These are phyloP conservation scores for Penicillium sp. DNA, from an alignment of 2,329 filamentous ascomycete species.

Conservation along the genomic window DNA sequence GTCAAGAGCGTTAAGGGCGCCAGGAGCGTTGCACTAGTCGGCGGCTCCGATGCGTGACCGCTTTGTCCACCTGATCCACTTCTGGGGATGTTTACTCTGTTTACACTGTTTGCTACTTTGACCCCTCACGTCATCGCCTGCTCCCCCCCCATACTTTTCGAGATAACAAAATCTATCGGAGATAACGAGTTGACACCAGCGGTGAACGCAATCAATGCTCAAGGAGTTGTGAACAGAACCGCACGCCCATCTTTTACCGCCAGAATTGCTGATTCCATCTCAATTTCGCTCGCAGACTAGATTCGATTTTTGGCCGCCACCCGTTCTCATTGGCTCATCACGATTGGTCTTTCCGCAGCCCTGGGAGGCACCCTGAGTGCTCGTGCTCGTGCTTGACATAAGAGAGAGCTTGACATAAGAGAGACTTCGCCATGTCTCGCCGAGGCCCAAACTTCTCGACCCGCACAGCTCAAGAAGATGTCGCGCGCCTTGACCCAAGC, in stretches of 20 bases:
- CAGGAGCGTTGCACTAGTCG: neutral
- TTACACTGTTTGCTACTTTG: slow-evolving; percentile 29
- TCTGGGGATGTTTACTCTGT: slow-evolving; percentile 2
- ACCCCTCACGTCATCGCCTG: slow-evolving; percentile 10
- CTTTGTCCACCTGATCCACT: neutral
- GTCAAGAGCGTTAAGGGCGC: neutral
- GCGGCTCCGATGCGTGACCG: neutral
- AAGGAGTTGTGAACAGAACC: too few species aligned
- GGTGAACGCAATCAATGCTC: slow-evolving; percentile 16
- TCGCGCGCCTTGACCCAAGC: slow-evolving; percentile 29
- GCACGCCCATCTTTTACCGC: too few species aligned
- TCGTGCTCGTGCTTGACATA: slow-evolving; percentile 3
- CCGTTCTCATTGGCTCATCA: too few species aligned
- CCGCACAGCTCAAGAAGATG: slow-evolving; percentile 35
- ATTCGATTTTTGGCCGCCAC: too few species aligned
- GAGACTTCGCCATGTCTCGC: slow-evolving; percentile 26
- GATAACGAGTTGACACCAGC: slow-evolving; percentile 24
- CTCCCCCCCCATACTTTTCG: neutral
- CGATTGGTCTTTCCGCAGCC: neutral
- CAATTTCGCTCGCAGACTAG: too few species aligned
- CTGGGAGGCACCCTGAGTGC: slow-evolving; percentile 3
- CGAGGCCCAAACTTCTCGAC: slow-evolving; percentile 37
- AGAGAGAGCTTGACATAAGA: slow-evolving; percentile 6
- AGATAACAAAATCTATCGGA: slow-evolving; percentile 2
- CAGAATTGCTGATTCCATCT: too few species aligned